Conservation (phyloP, 169 alveolate genomes). For the Cardiosporidium cionae region DNA sequence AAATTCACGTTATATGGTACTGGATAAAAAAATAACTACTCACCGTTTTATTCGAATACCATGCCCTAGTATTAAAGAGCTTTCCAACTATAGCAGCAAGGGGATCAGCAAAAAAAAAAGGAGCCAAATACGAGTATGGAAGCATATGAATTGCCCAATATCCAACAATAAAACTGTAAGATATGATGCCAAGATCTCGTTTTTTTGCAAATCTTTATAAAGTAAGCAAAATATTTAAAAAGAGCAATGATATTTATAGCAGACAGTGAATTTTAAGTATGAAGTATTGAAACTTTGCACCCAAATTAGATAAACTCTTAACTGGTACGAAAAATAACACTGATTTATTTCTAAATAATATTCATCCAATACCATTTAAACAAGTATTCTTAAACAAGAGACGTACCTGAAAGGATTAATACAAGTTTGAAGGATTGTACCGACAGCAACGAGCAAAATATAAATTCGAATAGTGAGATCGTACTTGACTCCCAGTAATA, state of each 20-base stretch:
- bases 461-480: background rate
- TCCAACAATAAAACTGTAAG: conserved; percentile 21
- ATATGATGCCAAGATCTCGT: conserved; percentile 23
- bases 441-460: background rate
- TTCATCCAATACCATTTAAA: no score
- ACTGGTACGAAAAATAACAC: no score
- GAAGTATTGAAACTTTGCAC: no score
- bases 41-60: background rate
- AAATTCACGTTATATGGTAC: background rate
- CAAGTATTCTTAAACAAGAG: no score
- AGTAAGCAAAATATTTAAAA: background rate
- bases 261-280: no score
- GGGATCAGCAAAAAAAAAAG: conserved; percentile 39
- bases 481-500: background rate
- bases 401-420: no score
- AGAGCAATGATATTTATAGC: no score
- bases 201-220: conserved; percentile 16
- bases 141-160: conserved; percentile 22
- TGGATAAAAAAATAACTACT: background rate
- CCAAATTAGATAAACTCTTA: no score
- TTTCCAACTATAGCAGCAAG: conserved; percentile 35
- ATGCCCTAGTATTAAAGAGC: background rate
- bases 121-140: conserved; percentile 17
- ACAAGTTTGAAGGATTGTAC: no score
- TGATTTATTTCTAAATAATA: no score